phyloP scores from a whole-genome alignment of 495 filamentous ascomycete genomes.

The Tuber umbilicatum region DNA sequence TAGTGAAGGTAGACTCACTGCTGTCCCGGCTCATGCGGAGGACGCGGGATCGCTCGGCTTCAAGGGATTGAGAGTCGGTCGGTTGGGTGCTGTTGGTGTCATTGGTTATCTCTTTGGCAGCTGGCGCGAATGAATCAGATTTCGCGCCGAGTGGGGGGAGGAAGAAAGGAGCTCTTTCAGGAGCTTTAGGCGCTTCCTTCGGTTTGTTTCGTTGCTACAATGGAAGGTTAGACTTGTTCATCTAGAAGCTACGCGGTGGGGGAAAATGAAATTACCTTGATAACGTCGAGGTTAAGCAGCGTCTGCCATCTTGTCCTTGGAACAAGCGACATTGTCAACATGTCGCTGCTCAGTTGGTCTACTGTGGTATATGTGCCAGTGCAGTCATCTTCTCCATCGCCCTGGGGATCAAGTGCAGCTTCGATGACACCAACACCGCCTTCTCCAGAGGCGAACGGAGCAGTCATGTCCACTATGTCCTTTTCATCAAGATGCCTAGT shows the following conservation, averaged over 20 bases:
- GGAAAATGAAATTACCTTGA: conserved; percentile 51
- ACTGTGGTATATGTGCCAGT: conserved; percentile 40
- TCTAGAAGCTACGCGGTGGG: background rate
- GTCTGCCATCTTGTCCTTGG: conserved; percentile 90
- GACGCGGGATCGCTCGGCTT: conserved; percentile 52
- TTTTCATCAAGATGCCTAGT: conserved; percentile 71
- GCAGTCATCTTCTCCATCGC: conserved; percentile 46
- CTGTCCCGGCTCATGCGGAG: conserved; percentile 46
- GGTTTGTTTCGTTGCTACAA: conserved; percentile 77
- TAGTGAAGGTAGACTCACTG: conserved; percentile 48
- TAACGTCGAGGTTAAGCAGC: conserved; percentile 78
- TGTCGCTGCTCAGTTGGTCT: conserved; percentile 64
- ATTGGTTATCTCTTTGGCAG: background rate
- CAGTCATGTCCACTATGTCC: conserved; percentile 56
- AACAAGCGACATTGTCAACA: conserved; percentile 82
- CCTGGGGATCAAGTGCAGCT: conserved; percentile 57
- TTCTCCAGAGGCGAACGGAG: conserved; percentile 76
- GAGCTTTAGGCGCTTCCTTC: conserved; percentile 78
- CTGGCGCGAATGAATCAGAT: conserved; percentile 13
- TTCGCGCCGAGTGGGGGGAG: conserved; percentile 59
- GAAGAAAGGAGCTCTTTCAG: conserved; percentile 95
- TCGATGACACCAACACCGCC: conserved; percentile 64
- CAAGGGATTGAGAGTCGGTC: conserved; percentile 19
- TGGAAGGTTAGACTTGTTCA: conserved; percentile 22
- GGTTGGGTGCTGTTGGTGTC: background rate